These are phyloP conservation scores for Fagus crenata DNA, from an alignment of 306 rosid species.

Conservation along the genomic window DNA sequence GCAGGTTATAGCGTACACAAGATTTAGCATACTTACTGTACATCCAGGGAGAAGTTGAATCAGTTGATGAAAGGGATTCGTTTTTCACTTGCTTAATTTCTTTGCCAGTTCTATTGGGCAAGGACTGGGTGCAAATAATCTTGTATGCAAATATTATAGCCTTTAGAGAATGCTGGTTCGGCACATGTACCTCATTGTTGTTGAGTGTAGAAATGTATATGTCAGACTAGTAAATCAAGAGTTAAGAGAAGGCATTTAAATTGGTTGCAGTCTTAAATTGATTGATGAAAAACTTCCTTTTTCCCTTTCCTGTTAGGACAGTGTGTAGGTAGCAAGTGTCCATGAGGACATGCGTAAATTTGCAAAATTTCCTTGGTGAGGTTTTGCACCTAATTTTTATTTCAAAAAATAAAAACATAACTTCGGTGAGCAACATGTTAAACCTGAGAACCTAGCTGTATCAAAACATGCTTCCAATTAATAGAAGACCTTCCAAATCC, in stretches of 20 bases:
- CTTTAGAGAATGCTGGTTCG: neutral
- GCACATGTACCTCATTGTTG: neutral
- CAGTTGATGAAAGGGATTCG: neutral
- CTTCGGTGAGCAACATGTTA: no score
- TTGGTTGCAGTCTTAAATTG: neutral
- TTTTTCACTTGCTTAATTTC: neutral
- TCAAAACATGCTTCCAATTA: no score
- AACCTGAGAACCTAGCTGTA: no score
- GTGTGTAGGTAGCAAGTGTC: no score
- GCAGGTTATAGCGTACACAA: constrained; percentile 67
- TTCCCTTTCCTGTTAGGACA: neutral
- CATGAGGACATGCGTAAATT: no score
- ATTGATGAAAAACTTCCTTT: neutral
- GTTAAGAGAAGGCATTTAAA: neutral
- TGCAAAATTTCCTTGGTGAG: no score
- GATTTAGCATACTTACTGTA: constrained; percentile 44
- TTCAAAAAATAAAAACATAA: no score
- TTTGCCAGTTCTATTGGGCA: neutral
- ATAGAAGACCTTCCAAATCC: no score
- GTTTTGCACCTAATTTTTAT: no score
- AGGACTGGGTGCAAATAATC: neutral
- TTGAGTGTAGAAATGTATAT: neutral
- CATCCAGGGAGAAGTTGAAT: neutral
- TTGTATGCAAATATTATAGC: neutral
- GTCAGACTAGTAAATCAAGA: neutral